phyloP scores from a whole-genome alignment of 2,329 filamentous ascomycete genomes.

The Phoma herbarum region DNA sequence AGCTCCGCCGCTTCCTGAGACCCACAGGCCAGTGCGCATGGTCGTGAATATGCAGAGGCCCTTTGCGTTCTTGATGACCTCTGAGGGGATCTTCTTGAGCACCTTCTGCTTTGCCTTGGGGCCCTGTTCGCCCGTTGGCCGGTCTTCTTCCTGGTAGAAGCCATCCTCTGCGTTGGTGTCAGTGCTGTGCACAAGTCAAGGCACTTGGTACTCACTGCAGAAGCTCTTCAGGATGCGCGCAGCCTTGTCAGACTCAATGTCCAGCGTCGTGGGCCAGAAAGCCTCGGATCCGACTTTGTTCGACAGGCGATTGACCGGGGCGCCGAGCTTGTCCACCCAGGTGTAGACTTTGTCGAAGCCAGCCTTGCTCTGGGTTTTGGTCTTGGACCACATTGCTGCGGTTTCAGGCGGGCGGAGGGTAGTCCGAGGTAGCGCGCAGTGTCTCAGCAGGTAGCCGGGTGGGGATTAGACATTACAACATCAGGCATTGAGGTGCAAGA shows the following conservation, averaged over 20 bases:
- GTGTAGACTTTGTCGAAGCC: slow-evolving; percentile 78
- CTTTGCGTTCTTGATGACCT: slow-evolving; percentile 86
- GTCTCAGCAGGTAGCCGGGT: slow-evolving; percentile 27
- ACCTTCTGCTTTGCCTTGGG: slow-evolving; percentile 70
- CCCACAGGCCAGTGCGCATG: slow-evolving; percentile 91
- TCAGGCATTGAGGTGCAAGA: slow-evolving; percentile 20
- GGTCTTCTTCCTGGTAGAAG: slow-evolving; percentile 68
- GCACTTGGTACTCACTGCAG: slow-evolving; percentile 71
- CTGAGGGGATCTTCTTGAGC: slow-evolving; percentile 83
- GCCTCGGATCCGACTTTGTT: slow-evolving; percentile 84
- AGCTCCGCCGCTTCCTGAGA: slow-evolving; percentile 89
- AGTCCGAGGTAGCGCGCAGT: slow-evolving; percentile 27
- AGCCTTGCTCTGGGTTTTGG: slow-evolving; percentile 46
- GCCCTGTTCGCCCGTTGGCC: slow-evolving; percentile 56
- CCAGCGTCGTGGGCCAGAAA: slow-evolving; percentile 85
- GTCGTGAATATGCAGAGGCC: slow-evolving; percentile 94
- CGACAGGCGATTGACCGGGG: slow-evolving; percentile 80
- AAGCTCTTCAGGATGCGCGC: slow-evolving; percentile 89
- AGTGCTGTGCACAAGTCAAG: slow-evolving; percentile 15
- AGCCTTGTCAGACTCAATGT: slow-evolving; percentile 91
- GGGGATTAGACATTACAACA: slow-evolving; percentile 36
- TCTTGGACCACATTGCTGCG: slow-evolving; percentile 46
- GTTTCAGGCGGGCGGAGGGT: slow-evolving; percentile 2
- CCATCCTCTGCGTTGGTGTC: slow-evolving; percentile 64
- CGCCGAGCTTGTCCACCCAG: slow-evolving; percentile 72